Evolutionary conservation across 202 grass and related monocot genomes (phyloP).

Genomic region (Cymbopogon flexuosus): DNA sequence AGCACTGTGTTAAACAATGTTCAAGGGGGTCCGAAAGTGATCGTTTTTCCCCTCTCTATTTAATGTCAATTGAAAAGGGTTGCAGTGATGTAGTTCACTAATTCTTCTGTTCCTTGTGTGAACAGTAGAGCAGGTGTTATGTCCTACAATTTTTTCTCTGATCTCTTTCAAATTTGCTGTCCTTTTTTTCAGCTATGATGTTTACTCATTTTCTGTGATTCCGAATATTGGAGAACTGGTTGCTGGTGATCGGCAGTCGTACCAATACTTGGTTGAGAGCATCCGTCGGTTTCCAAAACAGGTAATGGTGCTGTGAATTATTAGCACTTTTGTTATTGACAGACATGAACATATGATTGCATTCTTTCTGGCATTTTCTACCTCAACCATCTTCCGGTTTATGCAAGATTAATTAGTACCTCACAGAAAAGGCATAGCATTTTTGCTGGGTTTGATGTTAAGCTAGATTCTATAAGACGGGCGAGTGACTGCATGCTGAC

Average conservation of each 20-base stretch:
- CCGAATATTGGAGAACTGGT: slow-evolving; percentile 82
- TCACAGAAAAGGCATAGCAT: neutral
- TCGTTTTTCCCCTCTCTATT: neutral
- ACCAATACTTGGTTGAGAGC: slow-evolving; percentile 47
- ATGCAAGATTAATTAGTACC: neutral
- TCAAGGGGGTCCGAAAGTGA: neutral
- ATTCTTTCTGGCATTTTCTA: slow-evolving; percentile 3
- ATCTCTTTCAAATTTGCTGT: neutral
- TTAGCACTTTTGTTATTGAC: neutral
- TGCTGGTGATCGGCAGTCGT: slow-evolving; percentile 73
- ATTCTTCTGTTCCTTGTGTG: neutral
- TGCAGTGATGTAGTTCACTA: neutral
- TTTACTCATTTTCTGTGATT: slow-evolving; percentile 91
- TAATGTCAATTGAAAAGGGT: neutral
- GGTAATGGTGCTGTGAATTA: slow-evolving; percentile 33
- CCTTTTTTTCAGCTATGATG: slow-evolving; percentile 52
- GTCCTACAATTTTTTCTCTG: neutral
- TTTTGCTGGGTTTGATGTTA: neutral
- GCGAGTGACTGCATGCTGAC: neutral
- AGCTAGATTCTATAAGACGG: neutral
- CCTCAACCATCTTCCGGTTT: neutral
- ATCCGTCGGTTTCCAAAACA: slow-evolving; percentile 80
- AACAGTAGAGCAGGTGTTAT: neutral
- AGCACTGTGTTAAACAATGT: neutral
- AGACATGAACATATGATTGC: neutral